Percentiles rank a stretch among this genome's conserved stretches.
Evolutionary conservation across 306 rosid species (phyloP).

Genomic region (Alnus glutinosa): DNA sequence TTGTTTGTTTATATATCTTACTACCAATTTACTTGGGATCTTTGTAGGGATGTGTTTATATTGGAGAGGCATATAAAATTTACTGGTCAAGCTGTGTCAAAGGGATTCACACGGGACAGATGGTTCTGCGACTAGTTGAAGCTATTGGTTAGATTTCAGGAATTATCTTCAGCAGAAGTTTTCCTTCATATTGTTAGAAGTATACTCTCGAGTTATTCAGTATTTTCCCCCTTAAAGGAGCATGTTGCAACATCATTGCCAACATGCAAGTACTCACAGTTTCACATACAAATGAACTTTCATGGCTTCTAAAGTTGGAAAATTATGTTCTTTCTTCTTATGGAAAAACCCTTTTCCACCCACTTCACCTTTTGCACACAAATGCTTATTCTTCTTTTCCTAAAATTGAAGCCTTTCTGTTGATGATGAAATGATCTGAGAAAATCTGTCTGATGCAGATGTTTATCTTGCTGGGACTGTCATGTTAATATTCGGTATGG

Average conservation of each 20-base stretch:
- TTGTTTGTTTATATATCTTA: conserved; percentile 20
- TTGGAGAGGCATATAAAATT: conserved; percentile 79
- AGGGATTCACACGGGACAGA: conserved; percentile 85
- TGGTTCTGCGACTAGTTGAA: conserved; percentile 91
- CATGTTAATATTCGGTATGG: conserved; percentile 96
- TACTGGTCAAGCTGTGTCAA: conserved; percentile 91
- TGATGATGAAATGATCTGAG: conserved; percentile 14
- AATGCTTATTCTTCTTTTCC: neutral
- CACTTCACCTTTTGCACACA: conserved; percentile 3
- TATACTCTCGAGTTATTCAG: neutral
- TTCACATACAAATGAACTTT: neutral
- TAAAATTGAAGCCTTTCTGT: conserved; percentile 1
- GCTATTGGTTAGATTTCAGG: conserved; percentile 71
- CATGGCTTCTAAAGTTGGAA: conserved; percentile 7
- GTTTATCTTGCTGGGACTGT: conserved; percentile 99
- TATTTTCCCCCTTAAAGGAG: neutral
- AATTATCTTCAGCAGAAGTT: conserved; percentile 1
- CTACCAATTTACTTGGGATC: conserved; percentile 5
- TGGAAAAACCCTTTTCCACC: conserved; percentile 12
- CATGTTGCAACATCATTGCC: neutral
- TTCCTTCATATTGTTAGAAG: neutral
- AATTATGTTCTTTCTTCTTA: conserved; percentile 4
- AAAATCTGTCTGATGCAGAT: conserved; percentile 57
- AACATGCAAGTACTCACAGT: neutral
- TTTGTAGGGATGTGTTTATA: conserved; percentile 83